Base-by-base conservation (phyloP, 345 rosid species). In the Corchorus capsularis region DNA sequence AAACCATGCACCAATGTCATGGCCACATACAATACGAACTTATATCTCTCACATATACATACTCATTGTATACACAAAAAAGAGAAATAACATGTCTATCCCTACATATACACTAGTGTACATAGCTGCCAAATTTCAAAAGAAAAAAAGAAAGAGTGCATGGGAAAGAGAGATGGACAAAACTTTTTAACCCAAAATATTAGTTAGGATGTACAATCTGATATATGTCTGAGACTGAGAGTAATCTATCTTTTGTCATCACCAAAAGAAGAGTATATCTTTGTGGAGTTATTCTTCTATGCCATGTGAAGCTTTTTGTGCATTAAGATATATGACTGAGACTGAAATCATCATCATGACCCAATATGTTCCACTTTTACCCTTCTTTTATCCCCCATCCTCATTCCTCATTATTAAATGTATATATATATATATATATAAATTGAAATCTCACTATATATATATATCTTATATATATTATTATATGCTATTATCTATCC, bases 251-350 rank as follows among this genome's bases (percentile, higher is more conserved):
- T 47, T 67, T 34, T 27, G 32, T 67, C 71, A 46, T 67, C 55
- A 20, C 32, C 39, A 67, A 67, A 46, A 47, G 71, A 46, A 67
- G 71, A 22, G 71, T 27, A 46, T 67, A 66, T 19, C 70, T 66
- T 66, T 66, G 14, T 45, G 22, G 70, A 45, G 39, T 67, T 46
- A 22, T 67, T 47, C 71, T 47, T 14, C 71, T 2, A 66, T 13
- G 20, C 19, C 55, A 68, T 47, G 55, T 67, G 55, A 67, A 43
- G 55, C 55, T 43, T 43, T 41, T 64, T 64, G 34, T 41, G 32
- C n/a, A 39, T 14, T 64, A 43, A 32, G 11, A 63, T 35, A 49
- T 15, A 27, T 69, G 72, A 68, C 4, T 8, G 19, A 47, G 56
- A 68, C 55, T 45, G 8, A 54, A 68, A 53, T 49, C 72, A 65